Evolutionary conservation across 2,329 filamentous ascomycete genomes (phyloP).

Genomic region (Pseudogymnoascus sp.): DNA sequence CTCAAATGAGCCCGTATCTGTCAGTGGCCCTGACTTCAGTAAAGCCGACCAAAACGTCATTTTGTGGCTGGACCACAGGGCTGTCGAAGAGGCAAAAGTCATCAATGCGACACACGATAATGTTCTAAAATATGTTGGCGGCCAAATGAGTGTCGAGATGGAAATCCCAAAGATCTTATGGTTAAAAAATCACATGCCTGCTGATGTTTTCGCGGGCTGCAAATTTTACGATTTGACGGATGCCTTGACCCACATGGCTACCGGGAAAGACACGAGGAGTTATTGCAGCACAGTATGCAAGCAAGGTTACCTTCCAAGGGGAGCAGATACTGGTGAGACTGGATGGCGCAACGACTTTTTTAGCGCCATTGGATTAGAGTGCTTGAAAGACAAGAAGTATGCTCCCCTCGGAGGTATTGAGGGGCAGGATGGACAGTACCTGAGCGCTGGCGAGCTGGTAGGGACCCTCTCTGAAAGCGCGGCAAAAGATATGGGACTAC

Average conservation of each 20-base stretch:
- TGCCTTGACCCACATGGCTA: constrained; percentile 88
- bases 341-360: constrained; percentile 98
- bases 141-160: constrained; percentile 99
- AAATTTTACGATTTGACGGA: constrained; percentile 96
- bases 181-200: constrained; percentile 97
- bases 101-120: constrained; percentile 93
- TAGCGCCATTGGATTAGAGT: constrained; percentile 73
- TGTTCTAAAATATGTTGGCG: constrained; percentile 89
- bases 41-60: constrained; percentile 91
- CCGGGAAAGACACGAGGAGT: constrained; percentile 82
- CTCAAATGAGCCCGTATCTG: constrained; percentile 82
- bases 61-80: constrained; percentile 93
- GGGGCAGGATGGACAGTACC: constrained; percentile 85
- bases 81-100: constrained; percentile 80
- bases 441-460: constrained; percentile 86
- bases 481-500: constrained; percentile 73
- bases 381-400: constrained; percentile 79
- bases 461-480: constrained; percentile 79
- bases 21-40: constrained; percentile 80
- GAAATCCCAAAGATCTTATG: constrained; percentile 97
- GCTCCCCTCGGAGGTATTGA: constrained; percentile 90
- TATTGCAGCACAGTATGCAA: constrained; percentile 97
- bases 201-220: constrained; percentile 81
- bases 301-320: constrained; percentile 93
- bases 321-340: constrained; percentile 93